Percentiles rank a stretch among this genome's conserved stretches.
phyloP scores from a whole-genome alignment of 176 grass and related monocot species.

The Bonia amplexicaulis region DNA sequence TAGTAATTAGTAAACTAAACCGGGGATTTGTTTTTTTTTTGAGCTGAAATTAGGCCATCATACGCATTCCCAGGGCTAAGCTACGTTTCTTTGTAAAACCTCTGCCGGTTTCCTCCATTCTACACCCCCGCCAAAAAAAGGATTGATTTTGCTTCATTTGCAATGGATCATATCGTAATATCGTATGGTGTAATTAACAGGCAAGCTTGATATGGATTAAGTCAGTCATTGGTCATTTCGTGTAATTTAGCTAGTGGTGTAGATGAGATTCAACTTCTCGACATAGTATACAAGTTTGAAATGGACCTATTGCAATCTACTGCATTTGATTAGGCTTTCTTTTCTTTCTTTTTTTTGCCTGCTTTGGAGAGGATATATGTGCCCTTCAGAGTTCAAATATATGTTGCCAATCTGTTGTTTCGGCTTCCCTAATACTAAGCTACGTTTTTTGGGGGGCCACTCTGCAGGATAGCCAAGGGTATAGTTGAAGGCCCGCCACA shows the following conservation, averaged over 20 bases:
- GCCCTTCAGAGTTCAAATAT: not conserved
- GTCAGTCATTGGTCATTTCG: not conserved
- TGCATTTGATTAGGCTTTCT: not conserved
- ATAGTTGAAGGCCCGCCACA: constrained; percentile 59
- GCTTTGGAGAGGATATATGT: not conserved
- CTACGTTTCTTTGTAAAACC: not conserved
- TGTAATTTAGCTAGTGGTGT: not conserved
- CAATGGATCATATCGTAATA: not conserved
- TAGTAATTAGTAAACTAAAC: not conserved
- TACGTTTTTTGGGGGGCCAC: not conserved
- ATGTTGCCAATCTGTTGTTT: not conserved
- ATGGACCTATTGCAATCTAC: not conserved
- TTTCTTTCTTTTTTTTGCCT: not conserved
- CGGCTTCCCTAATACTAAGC: not conserved
- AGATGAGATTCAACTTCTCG: not conserved
- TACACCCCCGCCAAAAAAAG: too few relatives aligned
- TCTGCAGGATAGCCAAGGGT: constrained; percentile 57
- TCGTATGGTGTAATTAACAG: not conserved
- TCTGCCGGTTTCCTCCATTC: not conserved
- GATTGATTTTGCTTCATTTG: not conserved
- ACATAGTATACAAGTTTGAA: not conserved
- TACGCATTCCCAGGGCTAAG: not conserved
- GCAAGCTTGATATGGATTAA: not conserved
- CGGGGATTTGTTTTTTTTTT: not conserved
- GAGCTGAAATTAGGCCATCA: not conserved